These are phyloP conservation scores for Fusarium verrucosum DNA, from an alignment of 2,329 filamentous ascomycete species.

Conservation along the genomic window DNA sequence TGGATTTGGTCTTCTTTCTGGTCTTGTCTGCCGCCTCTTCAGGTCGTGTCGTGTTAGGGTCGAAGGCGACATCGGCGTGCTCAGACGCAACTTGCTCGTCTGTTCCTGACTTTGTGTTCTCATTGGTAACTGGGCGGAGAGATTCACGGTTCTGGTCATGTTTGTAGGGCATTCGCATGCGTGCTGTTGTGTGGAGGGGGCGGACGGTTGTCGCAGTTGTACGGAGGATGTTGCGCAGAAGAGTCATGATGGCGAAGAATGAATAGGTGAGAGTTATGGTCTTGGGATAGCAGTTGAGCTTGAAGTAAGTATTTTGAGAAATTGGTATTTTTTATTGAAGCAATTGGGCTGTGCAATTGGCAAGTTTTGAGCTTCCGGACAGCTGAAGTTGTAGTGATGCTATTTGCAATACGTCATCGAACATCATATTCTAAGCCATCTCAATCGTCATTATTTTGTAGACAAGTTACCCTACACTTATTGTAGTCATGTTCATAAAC, in stretches of 20 bases:
- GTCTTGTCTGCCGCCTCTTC: conserved; percentile 67
- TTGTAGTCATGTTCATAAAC: not conserved
- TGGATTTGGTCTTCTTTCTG: conserved; percentile 51
- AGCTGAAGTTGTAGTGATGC: not conserved
- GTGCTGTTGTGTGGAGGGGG: conserved; percentile 48
- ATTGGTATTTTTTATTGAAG: not conserved
- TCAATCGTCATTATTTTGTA: conserved; percentile 24
- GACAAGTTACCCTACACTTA: conserved; percentile 5
- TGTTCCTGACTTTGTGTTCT: conserved; percentile 74
- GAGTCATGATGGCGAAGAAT: conserved; percentile 25
- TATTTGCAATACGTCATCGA: conserved; percentile 31
- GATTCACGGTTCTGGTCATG: conserved; percentile 66
- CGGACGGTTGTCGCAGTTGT: conserved; percentile 36
- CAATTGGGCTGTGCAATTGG: conserved; percentile 13
- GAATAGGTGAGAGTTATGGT: not conserved
- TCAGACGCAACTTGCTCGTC: conserved; percentile 67
- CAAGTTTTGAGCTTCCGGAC: not conserved
- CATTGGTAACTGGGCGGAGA: conserved; percentile 71
- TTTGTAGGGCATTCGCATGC: conserved; percentile 55
- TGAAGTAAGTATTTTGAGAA: not conserved
- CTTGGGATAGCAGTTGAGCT: not conserved
- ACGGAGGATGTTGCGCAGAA: conserved; percentile 35
- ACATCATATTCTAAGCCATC: conserved; percentile 21
- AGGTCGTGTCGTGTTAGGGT: conserved; percentile 73
- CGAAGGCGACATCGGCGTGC: conserved; percentile 71